Evolutionary conservation across 805 yeast genomes (phyloP).

Genomic region (Komagataella kurtzmanii): DNA sequence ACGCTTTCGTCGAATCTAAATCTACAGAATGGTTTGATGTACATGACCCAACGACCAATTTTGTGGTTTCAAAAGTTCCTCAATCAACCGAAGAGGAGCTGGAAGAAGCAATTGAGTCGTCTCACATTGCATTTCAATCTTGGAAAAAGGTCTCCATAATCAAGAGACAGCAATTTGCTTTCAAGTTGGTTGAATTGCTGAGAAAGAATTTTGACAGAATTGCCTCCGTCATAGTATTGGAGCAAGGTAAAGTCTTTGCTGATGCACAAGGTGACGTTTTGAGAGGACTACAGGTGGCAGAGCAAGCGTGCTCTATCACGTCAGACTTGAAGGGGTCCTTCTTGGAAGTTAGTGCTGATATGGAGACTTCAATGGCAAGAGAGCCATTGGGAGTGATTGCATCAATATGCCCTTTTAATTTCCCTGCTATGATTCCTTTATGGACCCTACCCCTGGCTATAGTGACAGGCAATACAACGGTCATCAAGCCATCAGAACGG

Average conservation of each 20-base stretch:
- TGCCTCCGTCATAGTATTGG: slow-evolving; percentile 49
- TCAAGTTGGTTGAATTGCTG: slow-evolving; percentile 52
- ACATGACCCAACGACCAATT: slow-evolving; percentile 65
- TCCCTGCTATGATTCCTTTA: slow-evolving; percentile 75
- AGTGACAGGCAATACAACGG: slow-evolving; percentile 63
- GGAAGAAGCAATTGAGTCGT: slow-evolving; percentile 50
- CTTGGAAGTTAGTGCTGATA: slow-evolving; percentile 56
- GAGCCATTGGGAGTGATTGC: slow-evolving; percentile 69
- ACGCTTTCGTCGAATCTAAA: slow-evolving; percentile 33
- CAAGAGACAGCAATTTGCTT: slow-evolving; percentile 48
- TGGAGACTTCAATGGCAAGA: slow-evolving; percentile 69
- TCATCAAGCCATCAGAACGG: slow-evolving; percentile 58
- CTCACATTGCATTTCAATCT: slow-evolving; percentile 43
- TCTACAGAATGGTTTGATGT: slow-evolving; percentile 52
- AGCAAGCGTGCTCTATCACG: slow-evolving; percentile 55
- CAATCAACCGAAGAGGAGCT: slow-evolving; percentile 58
- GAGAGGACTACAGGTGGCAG: slow-evolving; percentile 70
- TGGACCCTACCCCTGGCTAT: slow-evolving; percentile 53
- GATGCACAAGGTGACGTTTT: slow-evolving; percentile 69
- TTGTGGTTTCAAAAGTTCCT: slow-evolving; percentile 55
- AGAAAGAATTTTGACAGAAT: slow-evolving; percentile 55
- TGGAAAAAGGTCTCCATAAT: slow-evolving; percentile 40
- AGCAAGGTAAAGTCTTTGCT: slow-evolving; percentile 67
- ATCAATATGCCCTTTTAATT: slow-evolving; percentile 70
- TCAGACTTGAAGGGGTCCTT: slow-evolving; percentile 49